Evolutionary conservation across 73 alveolate species (phyloP), one percentile per base, ranked within the genome.

Genomic region (Paramecium sonneborni): DNA sequence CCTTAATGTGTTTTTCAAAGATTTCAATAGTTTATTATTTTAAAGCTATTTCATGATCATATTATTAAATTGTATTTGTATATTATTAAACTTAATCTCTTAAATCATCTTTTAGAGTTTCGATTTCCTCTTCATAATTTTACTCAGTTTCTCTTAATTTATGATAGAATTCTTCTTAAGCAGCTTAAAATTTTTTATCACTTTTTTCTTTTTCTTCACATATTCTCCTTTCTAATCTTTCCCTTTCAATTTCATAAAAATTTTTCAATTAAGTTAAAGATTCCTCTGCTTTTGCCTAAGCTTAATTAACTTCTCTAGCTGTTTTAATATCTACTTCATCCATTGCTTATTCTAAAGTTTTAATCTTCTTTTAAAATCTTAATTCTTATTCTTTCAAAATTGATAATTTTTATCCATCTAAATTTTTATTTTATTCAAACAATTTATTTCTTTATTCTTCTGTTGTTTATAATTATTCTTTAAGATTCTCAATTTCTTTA

Each of bases 191-290:
- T 70, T 82, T 88, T 85, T 72, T 88, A 30, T 88, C 94, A 39
- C 84, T 69, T 55, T 88, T 88, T 21, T 88, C 94, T 69, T 94
- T 94, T 69, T 96, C 98, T 62, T 96, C 98, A 20, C 87, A 69
- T 11, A 96, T 46, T 57, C 98, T 76, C 15, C 95, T 72, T 85
- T 96, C 99, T 15, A 96, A 92, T 67, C 98, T 76, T 58, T 87
- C 95, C 52, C 95, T 94, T 91, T 96, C 99, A 24, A 56, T 68
- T 90, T 96, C 99, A 67, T 93, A 94, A 55, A 95, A 92, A 57
- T 88, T 89, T 92, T 96, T 96, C 18, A 96, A 95, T 84, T 96
- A 92, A 24, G 93, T 62, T 24, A 93, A 76, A 20, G 93, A 44
- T 85, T 93, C 96, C 76, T 96, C 99, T 12, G 94, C 85, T 37